Conservation (phyloP, 228 moss, liverwort and hornwort species). For the Sphagnum fallax region DNA sequence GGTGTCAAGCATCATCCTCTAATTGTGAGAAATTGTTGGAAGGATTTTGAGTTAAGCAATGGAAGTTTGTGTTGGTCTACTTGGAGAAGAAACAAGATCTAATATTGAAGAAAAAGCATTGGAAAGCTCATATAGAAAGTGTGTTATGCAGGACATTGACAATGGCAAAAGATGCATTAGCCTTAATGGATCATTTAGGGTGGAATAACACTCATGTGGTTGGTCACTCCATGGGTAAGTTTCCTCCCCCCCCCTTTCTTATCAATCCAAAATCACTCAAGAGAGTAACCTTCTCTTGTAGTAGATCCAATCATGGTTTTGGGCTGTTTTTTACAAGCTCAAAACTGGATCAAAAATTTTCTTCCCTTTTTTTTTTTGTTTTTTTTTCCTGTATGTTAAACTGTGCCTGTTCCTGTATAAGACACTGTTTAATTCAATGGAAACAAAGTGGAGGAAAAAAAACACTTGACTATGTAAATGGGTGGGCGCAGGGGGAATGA, state of each 20-base stretch:
- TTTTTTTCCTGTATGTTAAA: neutral
- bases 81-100: too few species aligned
- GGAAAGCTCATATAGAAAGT: too few species aligned
- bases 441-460: too few species aligned
- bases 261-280: neutral
- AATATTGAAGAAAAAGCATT: too few species aligned
- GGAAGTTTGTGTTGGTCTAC: too few species aligned
- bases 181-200: slow-evolving; percentile 75
- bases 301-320: neutral
- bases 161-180: slow-evolving; percentile 85
- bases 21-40: too few species aligned
- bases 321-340: neutral
- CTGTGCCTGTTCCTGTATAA: too few species aligned
- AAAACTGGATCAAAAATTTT: neutral
- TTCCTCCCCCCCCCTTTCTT: neutral
- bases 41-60: too few species aligned
- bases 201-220: slow-evolving; percentile 79
- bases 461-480: neutral
- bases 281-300: neutral
- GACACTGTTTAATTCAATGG: neutral
- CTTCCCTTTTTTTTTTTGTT: neutral
- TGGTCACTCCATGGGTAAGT: slow-evolving; percentile 96
- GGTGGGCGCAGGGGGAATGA: slow-evolving; percentile 76
- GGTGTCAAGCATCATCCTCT: too few species aligned
- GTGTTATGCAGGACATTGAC: slow-evolving; percentile 53